Base-by-base conservation (phyloP, 768 basidiomycete species). In the Russula sp. region DNA sequence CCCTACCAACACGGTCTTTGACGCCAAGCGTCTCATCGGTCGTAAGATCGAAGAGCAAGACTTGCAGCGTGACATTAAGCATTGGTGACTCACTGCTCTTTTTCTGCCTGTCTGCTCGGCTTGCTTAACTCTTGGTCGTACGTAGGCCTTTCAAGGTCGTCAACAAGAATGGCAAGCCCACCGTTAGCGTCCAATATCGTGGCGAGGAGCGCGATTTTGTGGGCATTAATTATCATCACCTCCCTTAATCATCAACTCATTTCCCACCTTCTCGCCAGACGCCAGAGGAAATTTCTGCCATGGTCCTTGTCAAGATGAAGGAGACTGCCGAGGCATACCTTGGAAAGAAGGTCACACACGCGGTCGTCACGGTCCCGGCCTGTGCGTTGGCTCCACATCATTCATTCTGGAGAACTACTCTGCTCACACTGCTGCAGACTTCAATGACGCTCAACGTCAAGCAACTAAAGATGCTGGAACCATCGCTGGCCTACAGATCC, bases 401-500 rank as follows among this genome's bases (percentile, higher is more conserved):
- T 29, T 29, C 25, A 29, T 29, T 29, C 14, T 49, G 38, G 65
- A 22, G 57, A 54, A 41, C 39, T 63, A 35, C 52, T 32, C 10
- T 52, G 65, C 71, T 54, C 29, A 58, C 38, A 16, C 13, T 3
- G 32, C 70, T 73, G 18, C 47, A 87, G 85, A 95, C 83, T 97
- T 96, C 86, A 98, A 98, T 74, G 95, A 98, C 78, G 94, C 96
- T 70, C 96, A 98, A 77, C 92, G 95, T 73, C 96, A 98, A 75
- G 96, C 96, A 16, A 98, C 96, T 76, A 98, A 98, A 79, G 96
- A 98, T 71, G 93, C 96, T 62, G 93, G 94, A 70, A 87, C 87
- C 43, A 97, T 98, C 70, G 90, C 95, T 45, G 95, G 94, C 73
- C 88, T 98, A 58, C 84, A 88, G 69, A 90, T 97, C 62, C 90